Base-by-base conservation (phyloP, 2,329 filamentous ascomycete species). In the Achaetomium macrosporum region DNA sequence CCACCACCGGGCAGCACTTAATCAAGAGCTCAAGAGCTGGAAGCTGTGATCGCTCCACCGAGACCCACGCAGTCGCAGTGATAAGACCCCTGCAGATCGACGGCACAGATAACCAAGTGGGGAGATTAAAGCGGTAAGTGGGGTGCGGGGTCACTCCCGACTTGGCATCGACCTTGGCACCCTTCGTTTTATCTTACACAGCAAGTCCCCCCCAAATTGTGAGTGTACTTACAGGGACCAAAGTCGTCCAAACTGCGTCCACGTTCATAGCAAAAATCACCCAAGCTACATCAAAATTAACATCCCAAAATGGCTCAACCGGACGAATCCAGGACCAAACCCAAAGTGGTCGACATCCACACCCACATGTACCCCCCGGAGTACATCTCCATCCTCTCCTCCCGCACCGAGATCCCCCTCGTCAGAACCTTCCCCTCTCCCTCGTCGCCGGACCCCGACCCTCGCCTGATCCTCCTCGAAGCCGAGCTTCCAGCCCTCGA, bases 351-450 rank as follows among this genome's bases (percentile, higher is more conserved):
- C 52, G 83, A 86, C 69, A 77, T 85, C 65, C 83, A 86, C 74
- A 85, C 82, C 2, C 82, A 86, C 69, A 83, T 86, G 77, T 86
- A 85, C 66, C 81, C 83, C 15, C 81, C 82, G 4, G 77, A 76
- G 20, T 85, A 85, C 63, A 75, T 85, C 62, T 65, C 73, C 55
- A 77, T 85, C 54, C 79, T 85, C 54, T 74, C 79, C 64, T 76
- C 78, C 13, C 76, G 83, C 50, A 66, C 71, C 43, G 74, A 73
- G 19, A 87, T 91, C 56, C 88, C 88, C 33, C 81, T 90, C 54
- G 82, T 91, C 53, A 80, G 85, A 54, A 78, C 75, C 16, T 89
- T 89, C 61, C 75, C 74, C 53, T 79, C 68, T 40, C 70, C 68
- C 11, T 12, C 33, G 4, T 35, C 33, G 10, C 33, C 33, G 5